Evolutionary conservation across 2,329 filamentous ascomycete species (phyloP).

Genomic region (Fusarium sp.): DNA sequence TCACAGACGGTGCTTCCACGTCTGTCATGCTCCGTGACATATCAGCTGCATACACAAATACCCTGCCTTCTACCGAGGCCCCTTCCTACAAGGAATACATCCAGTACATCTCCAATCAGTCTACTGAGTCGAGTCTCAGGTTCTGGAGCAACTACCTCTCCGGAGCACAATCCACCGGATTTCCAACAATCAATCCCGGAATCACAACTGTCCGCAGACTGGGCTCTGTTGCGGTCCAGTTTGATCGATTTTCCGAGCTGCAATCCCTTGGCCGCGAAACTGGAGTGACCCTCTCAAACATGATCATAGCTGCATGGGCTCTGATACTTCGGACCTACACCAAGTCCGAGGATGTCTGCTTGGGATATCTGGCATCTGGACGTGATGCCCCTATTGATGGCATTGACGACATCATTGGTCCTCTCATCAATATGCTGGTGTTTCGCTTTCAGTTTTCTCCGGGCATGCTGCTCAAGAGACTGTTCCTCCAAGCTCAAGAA

Average conservation of each 20-base stretch:
- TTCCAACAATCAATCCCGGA: slow-evolving; percentile 9
- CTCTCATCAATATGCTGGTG: slow-evolving; percentile 59
- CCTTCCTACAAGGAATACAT: slow-evolving; percentile 36
- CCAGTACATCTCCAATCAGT: slow-evolving; percentile 22
- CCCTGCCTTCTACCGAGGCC: neutral
- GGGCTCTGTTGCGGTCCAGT: slow-evolving; percentile 6
- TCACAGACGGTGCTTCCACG: slow-evolving; percentile 48
- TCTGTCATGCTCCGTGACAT: slow-evolving; percentile 45
- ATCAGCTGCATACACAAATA: slow-evolving; percentile 39
- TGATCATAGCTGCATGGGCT: slow-evolving; percentile 62
- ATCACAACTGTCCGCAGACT: neutral
- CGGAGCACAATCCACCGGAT: slow-evolving; percentile 6
- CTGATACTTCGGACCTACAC: slow-evolving; percentile 59
- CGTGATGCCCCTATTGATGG: slow-evolving; percentile 33
- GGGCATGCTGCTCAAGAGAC: slow-evolving; percentile 40
- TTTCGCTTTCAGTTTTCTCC: slow-evolving; percentile 53
- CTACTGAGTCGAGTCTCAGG: slow-evolving; percentile 12
- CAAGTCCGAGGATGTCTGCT: slow-evolving; percentile 56
- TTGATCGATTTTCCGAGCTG: slow-evolving; percentile 10
- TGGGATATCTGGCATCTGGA: slow-evolving; percentile 50
- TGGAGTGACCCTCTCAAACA: slow-evolving; percentile 57
- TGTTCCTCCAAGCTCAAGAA: slow-evolving; percentile 47
- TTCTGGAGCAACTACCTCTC: slow-evolving; percentile 36
- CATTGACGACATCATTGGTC: slow-evolving; percentile 31
- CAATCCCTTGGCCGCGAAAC: slow-evolving; percentile 9